These are phyloP conservation scores for Syzygium aromaticum DNA, from an alignment of 345 rosid genomes.

Conservation along the genomic window DNA sequence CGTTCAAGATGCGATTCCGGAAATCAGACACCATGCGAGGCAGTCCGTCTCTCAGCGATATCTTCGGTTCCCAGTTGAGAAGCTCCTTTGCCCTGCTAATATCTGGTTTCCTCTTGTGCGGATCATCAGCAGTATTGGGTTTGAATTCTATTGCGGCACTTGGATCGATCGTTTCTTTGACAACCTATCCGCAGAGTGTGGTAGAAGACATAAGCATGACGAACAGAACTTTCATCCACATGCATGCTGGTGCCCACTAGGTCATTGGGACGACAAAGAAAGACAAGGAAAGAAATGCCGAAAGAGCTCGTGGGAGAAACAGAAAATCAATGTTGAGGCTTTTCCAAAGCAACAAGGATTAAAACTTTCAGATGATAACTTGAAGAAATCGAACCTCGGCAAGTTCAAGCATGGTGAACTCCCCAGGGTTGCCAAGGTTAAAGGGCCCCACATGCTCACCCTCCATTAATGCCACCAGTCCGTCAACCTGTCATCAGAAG, in stretches of 20 bases:
- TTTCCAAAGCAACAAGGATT: not conserved
- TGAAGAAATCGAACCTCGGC: slow-evolving; percentile 63
- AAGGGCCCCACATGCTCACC: slow-evolving; percentile 91
- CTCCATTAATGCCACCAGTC: slow-evolving; percentile 88
- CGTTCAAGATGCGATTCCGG: slow-evolving; percentile 75
- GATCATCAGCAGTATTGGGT: slow-evolving; percentile 94
- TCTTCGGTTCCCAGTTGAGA: slow-evolving; percentile 91
- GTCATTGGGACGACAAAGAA: not conserved
- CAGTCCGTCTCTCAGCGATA: slow-evolving; percentile 70
- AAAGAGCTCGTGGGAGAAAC: not conserved
- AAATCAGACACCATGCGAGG: slow-evolving; percentile 95
- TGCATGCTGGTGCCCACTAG: not conserved
- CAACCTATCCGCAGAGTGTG: slow-evolving; percentile 36
- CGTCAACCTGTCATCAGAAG: slow-evolving; percentile 60
- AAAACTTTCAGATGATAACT: not conserved
- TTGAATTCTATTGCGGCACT: slow-evolving; percentile 85
- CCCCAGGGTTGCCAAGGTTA: slow-evolving; percentile 98
- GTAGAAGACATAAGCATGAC: not conserved
- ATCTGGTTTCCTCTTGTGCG: slow-evolving; percentile 93
- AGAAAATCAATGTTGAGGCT: not conserved
- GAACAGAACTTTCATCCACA: not conserved
- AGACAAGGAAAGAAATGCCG: not conserved
- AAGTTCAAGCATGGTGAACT: slow-evolving; percentile 96
- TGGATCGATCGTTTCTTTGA: slow-evolving; percentile 86
- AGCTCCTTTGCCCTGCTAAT: slow-evolving; percentile 85